Conservation (phyloP, 2,329 filamentous ascomycete genomes). For the Karstenula rhodostoma region DNA sequence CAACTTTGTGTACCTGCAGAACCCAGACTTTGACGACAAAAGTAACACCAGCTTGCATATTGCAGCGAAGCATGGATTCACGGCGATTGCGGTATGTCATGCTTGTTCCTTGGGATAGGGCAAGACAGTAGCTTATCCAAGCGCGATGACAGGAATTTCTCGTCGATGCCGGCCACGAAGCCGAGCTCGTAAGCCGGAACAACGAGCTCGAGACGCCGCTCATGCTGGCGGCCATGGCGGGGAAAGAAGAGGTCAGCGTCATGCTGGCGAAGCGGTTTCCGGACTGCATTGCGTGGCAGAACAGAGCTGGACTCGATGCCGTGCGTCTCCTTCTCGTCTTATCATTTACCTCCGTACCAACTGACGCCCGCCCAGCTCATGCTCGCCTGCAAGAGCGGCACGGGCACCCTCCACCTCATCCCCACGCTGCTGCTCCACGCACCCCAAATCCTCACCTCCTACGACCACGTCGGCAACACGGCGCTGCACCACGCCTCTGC, state of each 20-base stretch:
- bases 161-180: conserved; percentile 77
- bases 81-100: conserved; percentile 66
- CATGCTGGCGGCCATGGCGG: conserved; percentile 75
- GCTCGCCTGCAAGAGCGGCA: conserved; percentile 48
- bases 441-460: conserved; percentile 38
- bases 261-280: conserved; percentile 72
- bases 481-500: conserved; percentile 86
- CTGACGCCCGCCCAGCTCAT: conserved; percentile 39
- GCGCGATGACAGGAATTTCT: conserved; percentile 63
- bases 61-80: conserved; percentile 75
- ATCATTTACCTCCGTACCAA: conserved; percentile 17
- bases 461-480: conserved; percentile 81
- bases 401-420: conserved; percentile 55
- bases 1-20: conserved; percentile 75
- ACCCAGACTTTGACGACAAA: conserved; percentile 77
- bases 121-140: conserved; percentile 2
- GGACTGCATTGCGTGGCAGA: conserved; percentile 68
- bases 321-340: conserved; percentile 50
- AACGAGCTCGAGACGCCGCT: conserved; percentile 81
- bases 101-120: not conserved
- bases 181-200: conserved; percentile 76
- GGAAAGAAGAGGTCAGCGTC: conserved; percentile 77
- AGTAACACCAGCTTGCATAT: conserved; percentile 87
- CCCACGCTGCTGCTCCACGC: conserved; percentile 45
- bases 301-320: conserved; percentile 74